Evolutionary conservation across 1,284 basidiomycete genomes (phyloP).

Genomic region (Xanthoconium separans): DNA sequence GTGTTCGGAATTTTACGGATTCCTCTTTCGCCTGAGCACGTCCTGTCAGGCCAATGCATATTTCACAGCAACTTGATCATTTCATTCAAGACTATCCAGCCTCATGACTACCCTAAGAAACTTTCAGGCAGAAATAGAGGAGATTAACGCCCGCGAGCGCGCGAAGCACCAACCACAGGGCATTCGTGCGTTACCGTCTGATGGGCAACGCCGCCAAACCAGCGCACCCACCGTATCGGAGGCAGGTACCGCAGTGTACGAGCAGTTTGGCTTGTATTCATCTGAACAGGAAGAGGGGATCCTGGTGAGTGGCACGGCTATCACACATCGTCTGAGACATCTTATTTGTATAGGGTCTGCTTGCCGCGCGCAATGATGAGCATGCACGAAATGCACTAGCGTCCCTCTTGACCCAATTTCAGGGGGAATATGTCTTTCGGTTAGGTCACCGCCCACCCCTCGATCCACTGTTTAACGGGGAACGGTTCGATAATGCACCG

Average conservation of each 20-base stretch:
- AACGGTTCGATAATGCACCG: slow-evolving; percentile 41
- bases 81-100: slow-evolving; percentile 1
- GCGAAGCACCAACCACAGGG: slow-evolving; percentile 50
- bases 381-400: slow-evolving; percentile 61
- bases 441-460: slow-evolving; percentile 64
- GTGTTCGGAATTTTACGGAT: slow-evolving; percentile 1
- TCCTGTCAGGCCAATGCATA: slow-evolving; percentile 15
- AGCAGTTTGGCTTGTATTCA: slow-evolving; percentile 24
- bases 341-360: slow-evolving; percentile 39
- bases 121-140: slow-evolving; percentile 76
- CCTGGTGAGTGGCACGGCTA: slow-evolving; percentile 44
- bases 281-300: slow-evolving; percentile 57
- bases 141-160: slow-evolving; percentile 64
- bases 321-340: slow-evolving; percentile 1
- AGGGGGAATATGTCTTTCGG: slow-evolving; percentile 70
- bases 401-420: slow-evolving; percentile 59
- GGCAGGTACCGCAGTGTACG: not conserved
- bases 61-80: slow-evolving; percentile 1
- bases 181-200: slow-evolving; percentile 15
- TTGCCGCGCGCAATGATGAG: slow-evolving; percentile 48
- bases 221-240: not conserved
- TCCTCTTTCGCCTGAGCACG: not conserved
- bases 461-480: slow-evolving; percentile 51
- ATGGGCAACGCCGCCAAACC: slow-evolving; percentile 26
- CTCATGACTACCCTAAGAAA: slow-evolving; percentile 62